These are phyloP conservation scores for Termitomyces sp. DNA, from an alignment of 768 basidiomycete genomes.

Conservation along the genomic window DNA sequence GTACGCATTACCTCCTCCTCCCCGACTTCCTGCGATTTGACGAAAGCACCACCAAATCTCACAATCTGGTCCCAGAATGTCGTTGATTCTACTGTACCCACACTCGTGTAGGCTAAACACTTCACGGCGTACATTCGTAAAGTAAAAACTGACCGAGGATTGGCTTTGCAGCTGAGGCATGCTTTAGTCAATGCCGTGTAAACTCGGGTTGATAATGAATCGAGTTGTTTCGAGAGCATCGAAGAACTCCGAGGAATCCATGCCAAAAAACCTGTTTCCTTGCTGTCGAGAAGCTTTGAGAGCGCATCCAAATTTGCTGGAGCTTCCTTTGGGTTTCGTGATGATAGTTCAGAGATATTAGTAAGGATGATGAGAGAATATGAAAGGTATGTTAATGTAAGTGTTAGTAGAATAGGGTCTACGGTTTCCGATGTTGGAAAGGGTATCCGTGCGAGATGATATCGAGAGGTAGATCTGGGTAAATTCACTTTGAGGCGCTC, in stretches of 20 bases:
- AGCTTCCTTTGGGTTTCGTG: not conserved
- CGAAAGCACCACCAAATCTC: constrained; percentile 42
- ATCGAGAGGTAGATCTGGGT: constrained; percentile 2
- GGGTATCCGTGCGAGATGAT: constrained; percentile 39
- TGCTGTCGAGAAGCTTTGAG: constrained; percentile 21
- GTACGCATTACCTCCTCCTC: constrained; percentile 27
- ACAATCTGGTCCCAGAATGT: constrained; percentile 69
- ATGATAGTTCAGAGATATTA: constrained; percentile 15
- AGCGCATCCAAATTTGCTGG: constrained; percentile 16
- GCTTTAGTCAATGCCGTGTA: constrained; percentile 51
- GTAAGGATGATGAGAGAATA: constrained; percentile 43
- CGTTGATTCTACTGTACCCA: constrained; percentile 40
- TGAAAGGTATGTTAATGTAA: constrained; percentile 56
- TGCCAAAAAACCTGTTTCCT: constrained; percentile 30
- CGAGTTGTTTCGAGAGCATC: constrained; percentile 48
- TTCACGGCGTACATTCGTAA: constrained; percentile 41
- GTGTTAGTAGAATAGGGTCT: constrained; percentile 35
- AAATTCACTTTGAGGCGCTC: constrained; percentile 20
- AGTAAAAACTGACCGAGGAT: constrained; percentile 21
- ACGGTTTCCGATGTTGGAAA: constrained; percentile 24
- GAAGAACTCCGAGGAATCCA: constrained; percentile 45
- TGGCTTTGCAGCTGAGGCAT: constrained; percentile 17
- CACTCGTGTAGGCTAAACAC: constrained; percentile 39
- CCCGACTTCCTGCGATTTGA: constrained; percentile 24
- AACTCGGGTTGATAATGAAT: constrained; percentile 51